Base-by-base conservation (phyloP, 306 rosid genomes). In the Datisca glomerata region DNA sequence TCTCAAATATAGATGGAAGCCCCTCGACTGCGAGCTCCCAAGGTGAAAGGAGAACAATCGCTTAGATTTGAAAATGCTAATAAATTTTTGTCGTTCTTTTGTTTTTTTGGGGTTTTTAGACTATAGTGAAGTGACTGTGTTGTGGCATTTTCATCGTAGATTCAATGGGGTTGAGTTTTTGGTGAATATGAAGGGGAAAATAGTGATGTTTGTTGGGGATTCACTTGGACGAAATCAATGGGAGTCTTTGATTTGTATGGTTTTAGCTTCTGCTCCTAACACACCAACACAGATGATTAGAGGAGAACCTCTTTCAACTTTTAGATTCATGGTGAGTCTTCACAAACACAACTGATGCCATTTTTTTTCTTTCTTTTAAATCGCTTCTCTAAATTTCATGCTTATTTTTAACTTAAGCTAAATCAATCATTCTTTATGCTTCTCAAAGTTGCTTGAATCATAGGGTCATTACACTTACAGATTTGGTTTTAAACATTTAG, bases 181-280 rank as follows among this genome's bases (percentile, higher is more conserved):
- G 52, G 53, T 56, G 55, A 55, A 14, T 27, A 51, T 66, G 60
- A 79, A 39, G 6, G 89, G 83, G 43, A 74, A 79, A 61, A 71
- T 65, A 68, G 62, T 79, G 10, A 79, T 79, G 89, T 79, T 74
- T 67, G 89, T 79, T 18, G 89, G 89, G 37, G 89, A 79, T 17
- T 79, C 89, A 2, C 52, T 79, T 74, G 74, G 89, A 42, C 49
- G 68, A 37, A 79, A 79, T 38, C 81, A 74, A 61, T 79, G 73
- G 57, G 71, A 74, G 10, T 79, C 89, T 14, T 45, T 79, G 37
- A 74, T 83, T 2, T 79, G 89, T 47, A 74, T 79, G 80, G 19
- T 79, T 59, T 66, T 58, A 24, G 57, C 89, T 16, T 62, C 59
- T 61, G 72, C 63, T 1, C 83, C 89, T 4, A 65, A 62, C 5